Evolutionary conservation across 75 land plant genomes (phyloP), one percentile per base, ranked within the genome.

Genomic region (Chamaecyparis obtusa): DNA sequence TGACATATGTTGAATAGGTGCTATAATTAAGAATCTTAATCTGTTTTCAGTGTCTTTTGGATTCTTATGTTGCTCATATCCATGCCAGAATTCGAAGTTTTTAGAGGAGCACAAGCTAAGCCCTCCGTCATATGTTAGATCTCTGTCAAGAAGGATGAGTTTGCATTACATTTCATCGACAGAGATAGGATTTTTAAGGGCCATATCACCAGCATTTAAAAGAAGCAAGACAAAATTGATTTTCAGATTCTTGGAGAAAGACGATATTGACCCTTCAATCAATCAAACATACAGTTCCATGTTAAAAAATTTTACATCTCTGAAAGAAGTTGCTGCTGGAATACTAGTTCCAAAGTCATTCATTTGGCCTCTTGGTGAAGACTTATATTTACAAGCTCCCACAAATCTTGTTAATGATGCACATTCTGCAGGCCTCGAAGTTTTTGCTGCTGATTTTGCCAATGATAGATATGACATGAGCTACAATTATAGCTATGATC

Each of bases 401-500:
- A 93, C 96, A 13, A 87, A 90, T 30, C 13, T 98, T 88, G 97
- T 96, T 6, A 67, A 74, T 0, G 92, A 96, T 90, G 98, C 97
- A 84, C 99, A 98, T 86, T 81, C 56, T 35, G 97, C 84, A 37
- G 88, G 92, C 71, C 91, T 98, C 35, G 93, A 92, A 92, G 87
- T 98, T 44, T 93, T 86, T 92, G 98, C 93, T 44, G 89, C 91
- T 30, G 93, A 83, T 46, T 96, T 98, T 88, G 93, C 87, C 13
- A 98, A 94, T 90, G 99, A 98, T 87, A 32, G 55, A 71, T 87
- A 78, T 74, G 56, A 82, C 67, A 72, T 88, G 11, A 86, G 89
- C 46, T 98, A 91, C 87, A 95, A 96, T 74, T 98, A 92, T 87
- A 95, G 95, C 79, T 96, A 91, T 86, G 94, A 98, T 88, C 98